These are phyloP conservation scores for Dactylonectria macrodidyma DNA, from an alignment of 2,329 filamentous ascomycete genomes.

Conservation along the genomic window DNA sequence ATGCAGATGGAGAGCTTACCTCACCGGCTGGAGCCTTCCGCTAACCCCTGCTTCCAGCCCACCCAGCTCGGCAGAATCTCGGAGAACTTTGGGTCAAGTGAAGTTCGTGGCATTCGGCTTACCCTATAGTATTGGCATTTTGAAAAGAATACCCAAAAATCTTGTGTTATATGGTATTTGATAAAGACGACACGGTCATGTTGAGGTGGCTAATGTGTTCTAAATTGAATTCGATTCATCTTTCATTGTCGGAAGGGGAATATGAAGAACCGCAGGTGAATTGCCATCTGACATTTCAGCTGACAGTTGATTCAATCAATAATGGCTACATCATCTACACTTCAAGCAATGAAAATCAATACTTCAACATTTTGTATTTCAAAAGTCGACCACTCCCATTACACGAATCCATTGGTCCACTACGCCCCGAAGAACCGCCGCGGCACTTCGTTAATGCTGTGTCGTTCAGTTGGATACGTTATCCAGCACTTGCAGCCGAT, in stretches of 20 bases:
- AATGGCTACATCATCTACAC: too few species aligned
- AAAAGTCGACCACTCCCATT: background rate
- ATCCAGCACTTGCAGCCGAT: background rate
- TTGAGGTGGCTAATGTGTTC: background rate
- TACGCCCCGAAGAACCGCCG: background rate
- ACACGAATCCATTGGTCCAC: too few species aligned
- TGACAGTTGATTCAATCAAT: too few species aligned
- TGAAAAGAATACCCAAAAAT: background rate
- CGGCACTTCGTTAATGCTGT: background rate
- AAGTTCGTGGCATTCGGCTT: background rate
- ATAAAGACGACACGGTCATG: background rate
- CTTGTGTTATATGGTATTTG: background rate
- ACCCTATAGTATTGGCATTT: slow-evolving; percentile 20
- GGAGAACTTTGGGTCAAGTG: slow-evolving; percentile 33
- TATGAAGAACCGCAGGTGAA: too few species aligned
- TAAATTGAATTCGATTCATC: too few species aligned
- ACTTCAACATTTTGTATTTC: background rate
- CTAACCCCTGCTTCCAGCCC: slow-evolving; percentile 42
- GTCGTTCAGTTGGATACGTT: background rate
- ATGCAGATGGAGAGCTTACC: slow-evolving; percentile 56
- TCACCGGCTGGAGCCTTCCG: slow-evolving; percentile 58
- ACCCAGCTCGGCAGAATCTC: slow-evolving; percentile 52
- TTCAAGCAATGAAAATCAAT: too few species aligned
- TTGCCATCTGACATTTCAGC: too few species aligned
- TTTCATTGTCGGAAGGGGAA: too few species aligned